Base-by-base conservation (phyloP, 2,329 filamentous ascomycete genomes). In the Chaetomium sp. region DNA sequence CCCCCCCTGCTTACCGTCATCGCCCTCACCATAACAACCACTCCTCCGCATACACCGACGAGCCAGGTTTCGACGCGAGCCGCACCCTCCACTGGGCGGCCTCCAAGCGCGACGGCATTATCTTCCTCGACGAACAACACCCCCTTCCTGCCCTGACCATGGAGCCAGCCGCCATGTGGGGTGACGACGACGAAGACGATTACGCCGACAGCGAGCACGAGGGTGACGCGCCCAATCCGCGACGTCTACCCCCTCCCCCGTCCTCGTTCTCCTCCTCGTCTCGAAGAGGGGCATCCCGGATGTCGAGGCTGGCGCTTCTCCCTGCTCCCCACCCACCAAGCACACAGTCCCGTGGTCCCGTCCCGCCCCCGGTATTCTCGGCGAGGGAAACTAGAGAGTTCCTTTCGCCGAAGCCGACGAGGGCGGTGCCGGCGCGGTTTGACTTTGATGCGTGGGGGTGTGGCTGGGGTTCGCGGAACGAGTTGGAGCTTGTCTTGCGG, bases 401-500 rank as follows among this genome's bases (percentile, higher is more conserved):
- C 37, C 48, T 61, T 45, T 60, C 58, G 27, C 61, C 61, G 10
- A 54, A 12, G 57, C 61, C 61, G 51, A 59, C 40, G 41, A 44
- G 58, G 45, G 55, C 56, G 19, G 58, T 27, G 19, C 19, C 19
- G 19, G 19, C 44, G 42, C 53, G 55, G 49, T 63, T 62, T 49
- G 59, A 63, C 47, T 63, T 60, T 43, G 55, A 55, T 32, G 59
- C 56, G 10, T 63, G 61, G 61, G 59, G 53, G 7, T 55, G 49
- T 38, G 56, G 56, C 42, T 48, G 49, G 12, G 55, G 34, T 7
- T 54, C 48, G 35, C 33, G 52, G 48, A 54, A 44, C 10, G 49
- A 44, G 19, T 34, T 57, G 51, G 44, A 32, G 6, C 10, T 50
- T 34, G 44, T 43, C 5, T 12, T 57, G 45, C 27, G 49, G 35